A percentile compares a stretch with the other conserved stretches of the same genome.
phyloP scores from a whole-genome alignment of 352 stramenopile species.

The Pythium brachiatum region DNA sequence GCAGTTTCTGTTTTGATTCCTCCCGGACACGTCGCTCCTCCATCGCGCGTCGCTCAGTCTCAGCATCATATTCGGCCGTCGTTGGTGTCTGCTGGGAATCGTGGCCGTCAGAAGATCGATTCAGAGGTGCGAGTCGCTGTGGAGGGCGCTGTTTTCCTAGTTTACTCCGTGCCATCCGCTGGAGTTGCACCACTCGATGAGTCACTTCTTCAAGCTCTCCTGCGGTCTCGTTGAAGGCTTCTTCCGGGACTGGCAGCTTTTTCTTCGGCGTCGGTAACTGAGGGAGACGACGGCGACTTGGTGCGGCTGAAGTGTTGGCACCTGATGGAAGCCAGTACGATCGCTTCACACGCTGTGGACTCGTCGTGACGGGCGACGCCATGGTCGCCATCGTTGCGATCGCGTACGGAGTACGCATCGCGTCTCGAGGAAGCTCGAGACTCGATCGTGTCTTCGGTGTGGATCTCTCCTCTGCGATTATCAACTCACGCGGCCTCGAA shows the following conservation, averaged over 20 bases:
- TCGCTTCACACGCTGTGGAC: conserved; percentile 37
- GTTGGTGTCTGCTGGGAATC: background rate
- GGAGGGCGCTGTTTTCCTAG: conserved; percentile 9
- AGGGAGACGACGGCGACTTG: background rate
- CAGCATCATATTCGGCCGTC: background rate
- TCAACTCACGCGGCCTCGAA: background rate
- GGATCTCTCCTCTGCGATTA: background rate
- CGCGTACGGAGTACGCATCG: conserved; percentile 2
- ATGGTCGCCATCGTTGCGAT: conserved; percentile 24
- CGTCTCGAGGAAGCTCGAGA: background rate
- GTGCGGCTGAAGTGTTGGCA: conserved; percentile 1
- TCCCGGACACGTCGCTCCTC: conserved; percentile 10
- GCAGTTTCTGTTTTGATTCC: conserved; percentile 7
- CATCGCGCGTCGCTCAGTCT: background rate
- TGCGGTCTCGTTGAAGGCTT: background rate
- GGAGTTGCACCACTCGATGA: conserved; percentile 6
- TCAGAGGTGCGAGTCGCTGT: conserved; percentile 11
- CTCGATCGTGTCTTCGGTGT: background rate
- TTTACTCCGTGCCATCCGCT: conserved; percentile 15
- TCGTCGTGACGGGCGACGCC: conserved; percentile 8
- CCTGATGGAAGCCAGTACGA: conserved; percentile 74
- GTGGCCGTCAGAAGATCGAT: background rate
- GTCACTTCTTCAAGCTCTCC: background rate
- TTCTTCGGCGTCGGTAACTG: conserved; percentile 1
- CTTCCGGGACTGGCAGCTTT: background rate